A percentile compares a stretch with the other conserved stretches of the same genome.
Evolutionary conservation across 345 rosid genomes (phyloP).

Genomic region (Draba incana): DNA sequence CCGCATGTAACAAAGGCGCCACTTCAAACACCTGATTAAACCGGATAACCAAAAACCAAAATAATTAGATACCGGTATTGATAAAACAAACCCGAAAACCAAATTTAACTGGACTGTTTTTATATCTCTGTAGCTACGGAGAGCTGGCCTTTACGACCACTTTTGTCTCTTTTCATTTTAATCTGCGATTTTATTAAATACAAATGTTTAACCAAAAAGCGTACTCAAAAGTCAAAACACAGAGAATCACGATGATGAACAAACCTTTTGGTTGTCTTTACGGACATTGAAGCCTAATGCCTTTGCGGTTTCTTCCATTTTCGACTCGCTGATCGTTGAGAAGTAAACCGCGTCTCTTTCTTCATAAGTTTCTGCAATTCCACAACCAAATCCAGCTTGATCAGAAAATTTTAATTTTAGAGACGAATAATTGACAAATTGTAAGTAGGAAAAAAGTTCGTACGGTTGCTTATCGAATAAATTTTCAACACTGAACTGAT

Average conservation of each 20-base stretch:
- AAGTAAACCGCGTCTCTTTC: conserved; percentile 87
- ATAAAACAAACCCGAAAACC: not conserved
- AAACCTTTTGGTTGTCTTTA: conserved; percentile 85
- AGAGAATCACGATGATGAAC: conserved; percentile 7
- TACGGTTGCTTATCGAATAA: conserved; percentile 78
- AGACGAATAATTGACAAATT: not conserved
- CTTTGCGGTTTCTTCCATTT: conserved; percentile 94
- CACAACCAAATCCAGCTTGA: conserved; percentile 1
- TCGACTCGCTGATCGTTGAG: conserved; percentile 71
- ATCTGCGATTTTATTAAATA: conserved; percentile 52
- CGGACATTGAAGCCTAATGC: conserved; percentile 90
- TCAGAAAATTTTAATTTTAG: conserved; percentile 1
- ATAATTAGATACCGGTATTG: no score
- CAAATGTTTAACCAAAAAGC: conserved; percentile 9
- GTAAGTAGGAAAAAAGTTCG: conserved; percentile 3
- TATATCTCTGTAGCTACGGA: conserved; percentile 92
- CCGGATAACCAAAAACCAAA: conserved; percentile 11
- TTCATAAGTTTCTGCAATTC: conserved; percentile 65
- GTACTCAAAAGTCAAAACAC: not conserved
- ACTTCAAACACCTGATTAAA: conserved; percentile 82
- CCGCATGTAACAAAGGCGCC: conserved; percentile 90
- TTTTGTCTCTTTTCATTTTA: conserved; percentile 83
- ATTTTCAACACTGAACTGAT: conserved; percentile 78
- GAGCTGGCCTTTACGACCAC: conserved; percentile 94
- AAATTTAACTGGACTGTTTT: not conserved